Conservation (phyloP, 768 basidiomycete species). For the Serendipita vermifera region DNA sequence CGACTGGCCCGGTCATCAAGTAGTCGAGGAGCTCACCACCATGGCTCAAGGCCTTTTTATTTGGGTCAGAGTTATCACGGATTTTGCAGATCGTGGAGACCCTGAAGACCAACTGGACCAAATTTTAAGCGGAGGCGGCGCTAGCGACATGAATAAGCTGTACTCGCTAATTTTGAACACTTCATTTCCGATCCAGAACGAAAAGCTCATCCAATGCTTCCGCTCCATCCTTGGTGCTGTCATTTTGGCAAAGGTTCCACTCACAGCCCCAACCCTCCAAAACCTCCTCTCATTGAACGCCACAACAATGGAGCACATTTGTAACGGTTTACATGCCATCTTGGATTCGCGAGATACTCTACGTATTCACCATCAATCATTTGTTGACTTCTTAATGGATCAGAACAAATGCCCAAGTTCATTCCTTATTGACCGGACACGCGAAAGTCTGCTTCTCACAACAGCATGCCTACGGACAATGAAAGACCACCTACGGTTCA, state of each 20-base stretch:
- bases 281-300: constrained; percentile 14
- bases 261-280: constrained; percentile 13
- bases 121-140: constrained; percentile 12
- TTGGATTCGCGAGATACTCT: constrained; percentile 14
- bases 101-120: constrained; percentile 15
- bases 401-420: background rate
- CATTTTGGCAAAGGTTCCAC: constrained; percentile 19
- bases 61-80: constrained; percentile 18
- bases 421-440: constrained; percentile 16
- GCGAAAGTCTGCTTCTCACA: constrained; percentile 18
- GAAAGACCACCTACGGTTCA: constrained; percentile 24
- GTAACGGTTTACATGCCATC: constrained; percentile 17
- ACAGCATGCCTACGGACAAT: constrained; percentile 20
- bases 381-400: constrained; percentile 21
- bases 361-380: constrained; percentile 21
- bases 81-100: background rate
- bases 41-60: constrained; percentile 24
- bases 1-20: constrained; percentile 17
- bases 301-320: too few relatives aligned
- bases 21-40: constrained; percentile 17
- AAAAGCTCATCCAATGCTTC: constrained; percentile 11
- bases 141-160: constrained; percentile 15
- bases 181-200: constrained; percentile 18
- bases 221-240: constrained; percentile 19
- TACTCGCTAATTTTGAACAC: constrained; percentile 18